A percentile compares a stretch with the other conserved stretches of the same genome.
These are phyloP conservation scores for Populus ilicifolia DNA, from an alignment of 345 rosid genomes.

Conservation along the genomic window DNA sequence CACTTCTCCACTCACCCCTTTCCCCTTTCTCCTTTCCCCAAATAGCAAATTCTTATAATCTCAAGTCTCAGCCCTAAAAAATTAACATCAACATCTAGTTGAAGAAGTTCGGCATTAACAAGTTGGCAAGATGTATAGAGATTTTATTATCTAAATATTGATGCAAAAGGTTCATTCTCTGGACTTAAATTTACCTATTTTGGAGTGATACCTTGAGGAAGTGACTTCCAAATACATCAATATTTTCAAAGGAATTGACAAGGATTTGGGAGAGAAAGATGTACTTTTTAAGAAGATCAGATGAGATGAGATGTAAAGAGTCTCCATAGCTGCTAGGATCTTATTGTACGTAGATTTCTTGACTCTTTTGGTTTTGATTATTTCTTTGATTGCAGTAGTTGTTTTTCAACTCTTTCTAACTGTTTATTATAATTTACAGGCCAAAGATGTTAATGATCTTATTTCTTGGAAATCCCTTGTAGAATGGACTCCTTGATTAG, in stretches of 20 bases:
- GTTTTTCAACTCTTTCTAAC: slow-evolving; percentile 2
- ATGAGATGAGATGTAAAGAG: slow-evolving; percentile 38
- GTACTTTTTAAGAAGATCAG: slow-evolving; percentile 41
- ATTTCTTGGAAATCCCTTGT: slow-evolving; percentile 59
- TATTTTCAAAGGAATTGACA: slow-evolving; percentile 69
- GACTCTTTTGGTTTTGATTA: neutral
- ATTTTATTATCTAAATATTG: slow-evolving; percentile 78
- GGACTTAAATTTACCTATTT: slow-evolving; percentile 71
- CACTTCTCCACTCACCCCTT: no score
- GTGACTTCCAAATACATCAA: slow-evolving; percentile 62
- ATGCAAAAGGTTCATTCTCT: slow-evolving; percentile 89
- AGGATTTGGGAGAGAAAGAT: slow-evolving; percentile 57
- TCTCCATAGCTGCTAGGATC: slow-evolving; percentile 47
- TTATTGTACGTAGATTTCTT: slow-evolving; percentile 38
- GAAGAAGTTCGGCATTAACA: slow-evolving; percentile 75
- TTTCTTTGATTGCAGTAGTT: neutral
- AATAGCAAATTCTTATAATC: no score
- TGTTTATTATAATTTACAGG: slow-evolving; percentile 37
- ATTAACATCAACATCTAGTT: slow-evolving; percentile 21
- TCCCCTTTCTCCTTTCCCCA: no score
- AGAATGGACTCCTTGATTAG: slow-evolving; percentile 30
- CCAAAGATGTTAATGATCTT: slow-evolving; percentile 61
- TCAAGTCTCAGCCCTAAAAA: no score
- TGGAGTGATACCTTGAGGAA: slow-evolving; percentile 87
- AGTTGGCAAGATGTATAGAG: slow-evolving; percentile 91